These are phyloP conservation scores for Aspergillus steynii DNA, from an alignment of 495 filamentous ascomycete species.

Conservation along the genomic window DNA sequence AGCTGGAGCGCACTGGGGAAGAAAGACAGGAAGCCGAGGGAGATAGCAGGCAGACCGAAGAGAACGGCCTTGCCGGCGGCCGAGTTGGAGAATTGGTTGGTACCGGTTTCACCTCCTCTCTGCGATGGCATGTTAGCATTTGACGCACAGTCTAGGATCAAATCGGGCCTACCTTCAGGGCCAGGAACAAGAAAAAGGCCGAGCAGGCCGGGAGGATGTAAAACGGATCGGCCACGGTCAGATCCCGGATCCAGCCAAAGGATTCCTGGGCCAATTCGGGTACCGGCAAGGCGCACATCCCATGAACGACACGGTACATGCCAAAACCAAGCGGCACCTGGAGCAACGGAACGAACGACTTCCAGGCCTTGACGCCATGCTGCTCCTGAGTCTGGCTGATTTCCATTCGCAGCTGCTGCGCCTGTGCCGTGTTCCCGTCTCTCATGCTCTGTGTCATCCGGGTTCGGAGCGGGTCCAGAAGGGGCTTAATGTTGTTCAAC, in stretches of 20 bases:
- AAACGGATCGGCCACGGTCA: slow-evolving; percentile 75
- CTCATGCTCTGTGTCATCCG: slow-evolving; percentile 44
- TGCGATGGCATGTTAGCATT: slow-evolving; percentile 21
- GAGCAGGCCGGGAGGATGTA: slow-evolving; percentile 67
- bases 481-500: slow-evolving; percentile 45
- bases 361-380: slow-evolving; percentile 55
- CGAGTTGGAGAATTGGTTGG: slow-evolving; percentile 28
- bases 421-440: slow-evolving; percentile 39
- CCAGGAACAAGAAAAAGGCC: slow-evolving; percentile 48
- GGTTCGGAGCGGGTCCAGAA: slow-evolving; percentile 27
- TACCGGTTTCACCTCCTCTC: slow-evolving; percentile 55
- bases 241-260: slow-evolving; percentile 73
- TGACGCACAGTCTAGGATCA: slow-evolving; percentile 6
- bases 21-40: slow-evolving; percentile 60
- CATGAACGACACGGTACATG: slow-evolving; percentile 72
- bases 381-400: slow-evolving; percentile 37
- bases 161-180: slow-evolving; percentile 54
- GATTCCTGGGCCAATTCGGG: slow-evolving; percentile 72
- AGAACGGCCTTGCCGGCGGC: slow-evolving; percentile 49
- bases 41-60: slow-evolving; percentile 60
- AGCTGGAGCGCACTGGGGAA: slow-evolving; percentile 71
- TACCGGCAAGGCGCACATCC: slow-evolving; percentile 76
- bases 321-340: slow-evolving; percentile 76
- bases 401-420: slow-evolving; percentile 44
- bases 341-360: slow-evolving; percentile 56